These are phyloP conservation scores for Tilletia indica DNA, from an alignment of 1,284 basidiomycete genomes.

Conservation along the genomic window DNA sequence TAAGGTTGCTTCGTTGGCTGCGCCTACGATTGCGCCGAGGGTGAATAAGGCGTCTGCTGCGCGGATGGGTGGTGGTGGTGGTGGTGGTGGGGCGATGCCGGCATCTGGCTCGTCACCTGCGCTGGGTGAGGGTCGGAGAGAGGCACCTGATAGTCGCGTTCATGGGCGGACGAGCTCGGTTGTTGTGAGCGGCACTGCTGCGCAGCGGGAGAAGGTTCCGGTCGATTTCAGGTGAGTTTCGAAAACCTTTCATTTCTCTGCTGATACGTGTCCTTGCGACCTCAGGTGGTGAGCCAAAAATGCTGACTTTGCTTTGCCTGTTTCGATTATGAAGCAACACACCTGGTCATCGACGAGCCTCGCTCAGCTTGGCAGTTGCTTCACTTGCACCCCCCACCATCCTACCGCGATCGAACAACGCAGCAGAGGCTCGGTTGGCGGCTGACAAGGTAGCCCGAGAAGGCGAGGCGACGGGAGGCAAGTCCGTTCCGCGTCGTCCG, in stretches of 20 bases:
- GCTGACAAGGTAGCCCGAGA: not conserved
- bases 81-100: not conserved
- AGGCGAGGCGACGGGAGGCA: not conserved
- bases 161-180: not conserved
- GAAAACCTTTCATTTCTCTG: not conserved
- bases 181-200: not conserved
- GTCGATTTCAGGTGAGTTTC: slow-evolving; percentile 16
- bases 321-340: not conserved
- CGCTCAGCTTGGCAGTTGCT: not conserved
- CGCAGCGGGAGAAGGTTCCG: not conserved
- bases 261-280: not conserved
- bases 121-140: not conserved
- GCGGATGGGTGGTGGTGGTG: slow-evolving; percentile 8
- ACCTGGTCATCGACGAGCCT: slow-evolving; percentile 20
- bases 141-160: too few relatives aligned
- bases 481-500: not conserved
- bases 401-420: slow-evolving; percentile 18
- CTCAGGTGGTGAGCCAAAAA: not conserved
- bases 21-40: slow-evolving; percentile 30
- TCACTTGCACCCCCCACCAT: slow-evolving; percentile 14
- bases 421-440: slow-evolving; percentile 13
- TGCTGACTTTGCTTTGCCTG: not conserved
- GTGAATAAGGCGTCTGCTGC: slow-evolving; percentile 24
- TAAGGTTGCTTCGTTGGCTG: slow-evolving; percentile 29
- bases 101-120: not conserved